These are phyloP conservation scores for Hypoxylon trugodes DNA, from an alignment of 495 filamentous ascomycete species.

Conservation along the genomic window DNA sequence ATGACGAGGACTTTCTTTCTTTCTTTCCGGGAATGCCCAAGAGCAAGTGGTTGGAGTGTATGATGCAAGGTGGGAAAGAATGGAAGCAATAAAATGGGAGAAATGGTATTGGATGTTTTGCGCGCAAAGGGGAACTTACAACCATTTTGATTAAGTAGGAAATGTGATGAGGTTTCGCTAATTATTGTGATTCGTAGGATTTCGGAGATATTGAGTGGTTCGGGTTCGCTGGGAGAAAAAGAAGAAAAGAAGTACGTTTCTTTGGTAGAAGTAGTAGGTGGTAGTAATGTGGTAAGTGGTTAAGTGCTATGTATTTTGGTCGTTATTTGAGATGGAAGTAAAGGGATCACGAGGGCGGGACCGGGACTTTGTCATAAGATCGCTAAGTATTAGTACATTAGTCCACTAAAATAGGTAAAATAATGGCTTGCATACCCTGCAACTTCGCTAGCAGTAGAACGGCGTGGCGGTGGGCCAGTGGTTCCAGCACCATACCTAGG, in stretches of 20 bases:
- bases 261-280: too few relatives aligned
- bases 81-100: neutral
- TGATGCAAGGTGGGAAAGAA: neutral
- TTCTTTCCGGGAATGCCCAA: constrained; percentile 38
- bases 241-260: too few relatives aligned
- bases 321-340: too few relatives aligned
- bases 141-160: constrained; percentile 29
- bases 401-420: too few relatives aligned
- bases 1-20: neutral
- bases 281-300: too few relatives aligned
- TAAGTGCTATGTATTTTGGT: too few relatives aligned
- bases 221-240: neutral
- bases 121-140: constrained; percentile 35
- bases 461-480: constrained; percentile 38
- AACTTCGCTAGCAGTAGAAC: constrained; percentile 4
- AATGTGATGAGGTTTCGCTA: neutral
- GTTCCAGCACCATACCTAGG: constrained; percentile 23
- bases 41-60: constrained; percentile 2
- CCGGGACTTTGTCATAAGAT: too few relatives aligned
- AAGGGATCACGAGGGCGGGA: constrained; percentile 34
- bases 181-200: constrained; percentile 4
- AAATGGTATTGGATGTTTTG: constrained; percentile 4
- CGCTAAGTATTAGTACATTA: too few relatives aligned
- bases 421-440: neutral
- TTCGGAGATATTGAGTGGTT: constrained; percentile 8